Conservation (phyloP, 306 rosid species). For the Lagenaria siceraria region DNA sequence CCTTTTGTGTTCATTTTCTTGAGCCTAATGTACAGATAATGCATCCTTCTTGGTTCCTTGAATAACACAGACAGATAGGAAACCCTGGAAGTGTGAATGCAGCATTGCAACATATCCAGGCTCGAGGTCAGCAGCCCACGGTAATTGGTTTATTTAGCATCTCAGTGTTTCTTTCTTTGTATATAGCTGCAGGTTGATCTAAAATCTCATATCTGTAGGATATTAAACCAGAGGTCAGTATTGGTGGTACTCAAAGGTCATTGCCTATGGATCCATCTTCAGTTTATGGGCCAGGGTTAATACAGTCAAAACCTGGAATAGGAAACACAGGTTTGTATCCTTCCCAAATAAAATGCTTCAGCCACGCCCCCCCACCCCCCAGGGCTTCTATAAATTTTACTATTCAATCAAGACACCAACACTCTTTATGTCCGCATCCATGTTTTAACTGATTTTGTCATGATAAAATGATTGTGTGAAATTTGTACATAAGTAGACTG, state of each 20-base stretch:
- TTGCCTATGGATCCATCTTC: constrained; percentile 76
- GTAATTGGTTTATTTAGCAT: constrained; percentile 24
- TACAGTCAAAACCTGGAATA: constrained; percentile 78
- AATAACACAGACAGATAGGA: constrained; percentile 68
- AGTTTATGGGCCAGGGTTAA: constrained; percentile 65
- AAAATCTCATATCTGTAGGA: constrained; percentile 25
- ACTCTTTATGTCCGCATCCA: background rate
- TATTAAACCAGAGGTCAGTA: constrained; percentile 58
- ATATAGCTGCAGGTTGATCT: constrained; percentile 5
- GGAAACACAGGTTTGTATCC: constrained; percentile 50
- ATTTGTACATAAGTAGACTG: background rate
- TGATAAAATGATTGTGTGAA: background rate
- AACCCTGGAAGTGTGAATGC: constrained; percentile 62
- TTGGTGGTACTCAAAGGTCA: constrained; percentile 64
- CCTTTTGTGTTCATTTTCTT: background rate
- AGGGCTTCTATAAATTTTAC: background rate
- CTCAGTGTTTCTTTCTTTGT: constrained; percentile 8
- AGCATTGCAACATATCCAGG: constrained; percentile 86
- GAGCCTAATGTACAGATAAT: background rate
- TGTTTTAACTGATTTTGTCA: background rate
- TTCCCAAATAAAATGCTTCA: background rate
- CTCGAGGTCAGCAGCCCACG: constrained; percentile 53
- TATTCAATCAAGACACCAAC: background rate
- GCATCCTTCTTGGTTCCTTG: constrained; percentile 12
- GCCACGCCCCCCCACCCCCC: background rate